Percentiles rank a stretch among this genome's conserved stretches.
These are phyloP conservation scores for Apiospora phragmitis DNA, from an alignment of 2,329 filamentous ascomycete genomes.

Conservation along the genomic window DNA sequence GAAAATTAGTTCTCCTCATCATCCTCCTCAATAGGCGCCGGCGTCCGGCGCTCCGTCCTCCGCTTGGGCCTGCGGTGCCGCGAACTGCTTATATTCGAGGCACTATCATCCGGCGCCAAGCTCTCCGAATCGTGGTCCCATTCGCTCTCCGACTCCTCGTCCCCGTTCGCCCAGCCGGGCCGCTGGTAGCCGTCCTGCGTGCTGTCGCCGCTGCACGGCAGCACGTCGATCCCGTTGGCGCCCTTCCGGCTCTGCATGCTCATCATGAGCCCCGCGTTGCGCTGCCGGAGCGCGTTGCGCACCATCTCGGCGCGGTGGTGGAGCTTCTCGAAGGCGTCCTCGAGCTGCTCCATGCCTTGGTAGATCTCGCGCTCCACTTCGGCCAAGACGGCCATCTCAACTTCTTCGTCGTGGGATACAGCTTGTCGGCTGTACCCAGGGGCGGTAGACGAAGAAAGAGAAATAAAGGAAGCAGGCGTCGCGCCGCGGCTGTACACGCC, in stretches of 20 bases:
- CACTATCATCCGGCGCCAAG: constrained; percentile 76
- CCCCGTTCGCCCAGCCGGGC: constrained; percentile 46
- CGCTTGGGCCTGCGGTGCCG: constrained; percentile 67
- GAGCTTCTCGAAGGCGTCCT: constrained; percentile 91
- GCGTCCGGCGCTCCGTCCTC: constrained; percentile 68
- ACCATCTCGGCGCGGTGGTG: constrained; percentile 83
- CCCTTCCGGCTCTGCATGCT: constrained; percentile 59
- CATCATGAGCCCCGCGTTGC: constrained; percentile 73
- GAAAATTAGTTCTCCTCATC: constrained; percentile 50
- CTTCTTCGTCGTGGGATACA: constrained; percentile 91
- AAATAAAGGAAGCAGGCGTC: constrained; percentile 52
- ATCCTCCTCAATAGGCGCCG: constrained; percentile 71
- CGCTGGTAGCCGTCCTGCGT: constrained; percentile 46
- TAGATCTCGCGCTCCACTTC: constrained; percentile 95
- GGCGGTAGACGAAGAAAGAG: constrained; percentile 40
- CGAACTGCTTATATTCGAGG: constrained; percentile 77
- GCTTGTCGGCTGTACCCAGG: constrained; percentile 49
- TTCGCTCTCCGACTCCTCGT: constrained; percentile 58
- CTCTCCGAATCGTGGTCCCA: constrained; percentile 58
- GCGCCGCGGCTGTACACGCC: constrained; percentile 54
- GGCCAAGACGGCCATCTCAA: constrained; percentile 84
- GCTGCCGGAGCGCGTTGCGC: constrained; percentile 75
- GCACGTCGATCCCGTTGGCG: constrained; percentile 51
- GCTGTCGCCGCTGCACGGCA: constrained; percentile 50
- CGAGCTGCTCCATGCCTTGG: constrained; percentile 87